Conservation (phyloP, 495 filamentous ascomycete genomes). For the Bombardia bombarda region DNA sequence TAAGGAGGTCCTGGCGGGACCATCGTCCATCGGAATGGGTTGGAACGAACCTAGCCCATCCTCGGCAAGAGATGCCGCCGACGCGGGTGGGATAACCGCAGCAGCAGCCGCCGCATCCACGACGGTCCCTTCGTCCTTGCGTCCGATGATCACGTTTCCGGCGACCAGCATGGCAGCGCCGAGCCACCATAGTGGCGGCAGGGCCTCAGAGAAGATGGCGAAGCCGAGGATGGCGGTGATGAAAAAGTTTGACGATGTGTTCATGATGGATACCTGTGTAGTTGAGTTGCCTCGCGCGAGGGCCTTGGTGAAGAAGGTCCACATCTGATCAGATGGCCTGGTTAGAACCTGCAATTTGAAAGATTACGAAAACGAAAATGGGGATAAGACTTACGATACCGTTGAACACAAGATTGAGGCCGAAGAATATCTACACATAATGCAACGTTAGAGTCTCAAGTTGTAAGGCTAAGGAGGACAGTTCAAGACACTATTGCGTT, state of each 20-base stretch:
- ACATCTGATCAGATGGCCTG: constrained; percentile 57
- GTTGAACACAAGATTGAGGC: constrained; percentile 82
- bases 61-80: constrained; percentile 5
- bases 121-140: constrained; percentile 53
- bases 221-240: constrained; percentile 76
- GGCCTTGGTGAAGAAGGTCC: constrained; percentile 79
- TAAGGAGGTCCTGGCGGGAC: too few species aligned
- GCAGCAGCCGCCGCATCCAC: constrained; percentile 1
- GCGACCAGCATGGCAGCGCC: constrained; percentile 78
- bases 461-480: background rate
- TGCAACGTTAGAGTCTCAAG: background rate
- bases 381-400: constrained; percentile 50
- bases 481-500: background rate
- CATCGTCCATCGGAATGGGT: background rate
- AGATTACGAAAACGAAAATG: background rate
- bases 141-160: constrained; percentile 85
- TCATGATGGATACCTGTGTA: constrained; percentile 85
- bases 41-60: constrained; percentile 8
- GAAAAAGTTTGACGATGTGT: constrained; percentile 89
- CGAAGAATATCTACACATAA: constrained; percentile 66
- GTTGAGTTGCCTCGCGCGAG: constrained; percentile 76
- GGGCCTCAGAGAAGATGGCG: constrained; percentile 29
- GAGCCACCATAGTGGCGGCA: constrained; percentile 72
- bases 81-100: background rate
- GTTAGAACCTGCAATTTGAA: background rate